Evolutionary conservation across 2,329 filamentous ascomycete species (phyloP).

Genomic region (Penicillium sp.): DNA sequence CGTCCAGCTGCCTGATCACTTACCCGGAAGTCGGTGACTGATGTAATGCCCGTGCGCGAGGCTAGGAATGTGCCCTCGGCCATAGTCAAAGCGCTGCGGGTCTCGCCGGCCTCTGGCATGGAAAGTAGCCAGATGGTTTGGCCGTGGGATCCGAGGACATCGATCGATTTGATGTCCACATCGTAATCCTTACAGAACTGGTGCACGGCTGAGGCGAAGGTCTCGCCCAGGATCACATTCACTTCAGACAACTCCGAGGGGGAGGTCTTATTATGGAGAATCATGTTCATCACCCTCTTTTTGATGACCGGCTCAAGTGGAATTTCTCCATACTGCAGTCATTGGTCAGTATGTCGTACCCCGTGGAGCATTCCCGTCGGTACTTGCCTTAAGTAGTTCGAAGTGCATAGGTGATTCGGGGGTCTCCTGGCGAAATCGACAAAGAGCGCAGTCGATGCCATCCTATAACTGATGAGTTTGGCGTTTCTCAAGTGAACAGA

Average conservation of each 20-base stretch:
- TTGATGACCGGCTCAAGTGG: slow-evolving; percentile 56
- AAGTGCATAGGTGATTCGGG: slow-evolving; percentile 57
- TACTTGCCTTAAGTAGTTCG: slow-evolving; percentile 47
- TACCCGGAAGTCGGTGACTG: slow-evolving; percentile 59
- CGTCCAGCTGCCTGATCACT: slow-evolving; percentile 58
- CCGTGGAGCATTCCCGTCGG: background rate
- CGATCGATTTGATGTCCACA: slow-evolving; percentile 49
- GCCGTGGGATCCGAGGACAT: slow-evolving; percentile 58
- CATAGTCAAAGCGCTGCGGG: slow-evolving; percentile 55
- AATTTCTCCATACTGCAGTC: slow-evolving; percentile 55
- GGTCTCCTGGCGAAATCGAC: slow-evolving; percentile 55
- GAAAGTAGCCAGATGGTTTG: slow-evolving; percentile 60
- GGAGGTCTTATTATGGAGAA: slow-evolving; percentile 55
- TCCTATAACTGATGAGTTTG: slow-evolving; percentile 34
- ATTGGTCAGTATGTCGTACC: background rate
- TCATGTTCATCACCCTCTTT: slow-evolving; percentile 58
- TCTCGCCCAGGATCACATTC: slow-evolving; percentile 58
- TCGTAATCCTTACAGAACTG: slow-evolving; percentile 50
- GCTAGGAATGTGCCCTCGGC: slow-evolving; percentile 59
- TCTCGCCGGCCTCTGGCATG: slow-evolving; percentile 52
- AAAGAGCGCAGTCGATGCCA: slow-evolving; percentile 60
- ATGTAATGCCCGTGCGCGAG: slow-evolving; percentile 57
- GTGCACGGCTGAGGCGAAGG: slow-evolving; percentile 55
- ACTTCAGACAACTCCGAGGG: slow-evolving; percentile 57
- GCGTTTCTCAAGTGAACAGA: background rate